These are phyloP conservation scores for Massarina eburnea DNA, from an alignment of 2,329 filamentous ascomycete genomes.

Conservation along the genomic window DNA sequence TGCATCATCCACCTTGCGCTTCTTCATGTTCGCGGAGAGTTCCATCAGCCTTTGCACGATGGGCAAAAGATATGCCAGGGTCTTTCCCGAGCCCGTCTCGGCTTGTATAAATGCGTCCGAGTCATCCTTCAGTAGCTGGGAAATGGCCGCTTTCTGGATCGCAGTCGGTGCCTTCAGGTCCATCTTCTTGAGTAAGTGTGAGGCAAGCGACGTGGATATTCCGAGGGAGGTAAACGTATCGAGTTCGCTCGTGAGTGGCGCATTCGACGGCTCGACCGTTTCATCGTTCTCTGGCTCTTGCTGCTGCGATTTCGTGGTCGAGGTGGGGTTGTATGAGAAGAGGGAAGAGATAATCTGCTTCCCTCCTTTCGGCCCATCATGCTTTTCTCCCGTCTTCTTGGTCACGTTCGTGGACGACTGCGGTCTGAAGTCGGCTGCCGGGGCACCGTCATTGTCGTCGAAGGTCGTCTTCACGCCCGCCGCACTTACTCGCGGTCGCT, in stretches of 20 bases:
- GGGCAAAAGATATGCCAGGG: conserved; percentile 89
- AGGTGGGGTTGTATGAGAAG: conserved; percentile 83
- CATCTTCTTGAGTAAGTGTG: conserved; percentile 82
- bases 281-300: conserved; percentile 44
- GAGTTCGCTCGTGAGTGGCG: conserved; percentile 79
- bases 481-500: conserved; percentile 40
- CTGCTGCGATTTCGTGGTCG: conserved; percentile 63
- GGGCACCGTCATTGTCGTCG: conserved; percentile 15
- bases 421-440: conserved; percentile 28
- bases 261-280: conserved; percentile 79
- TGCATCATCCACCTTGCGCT: conserved; percentile 43
- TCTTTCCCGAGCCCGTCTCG: conserved; percentile 97
- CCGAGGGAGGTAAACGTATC: conserved; percentile 86
- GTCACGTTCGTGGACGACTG: conserved; percentile 28
- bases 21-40: conserved; percentile 60
- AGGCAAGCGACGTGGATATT: conserved; percentile 75
- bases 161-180: conserved; percentile 87
- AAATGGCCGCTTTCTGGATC: conserved; percentile 88
- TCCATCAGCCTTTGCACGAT: conserved; percentile 86
- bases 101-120: conserved; percentile 95
- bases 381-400: conserved; percentile 35
- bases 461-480: conserved; percentile 41
- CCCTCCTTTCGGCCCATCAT: conserved; percentile 43
- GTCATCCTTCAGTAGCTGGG: conserved; percentile 76
- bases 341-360: conserved; percentile 82